Base-by-base conservation (phyloP, 2,329 filamentous ascomycete species). In the Aspergillus amoenus region DNA sequence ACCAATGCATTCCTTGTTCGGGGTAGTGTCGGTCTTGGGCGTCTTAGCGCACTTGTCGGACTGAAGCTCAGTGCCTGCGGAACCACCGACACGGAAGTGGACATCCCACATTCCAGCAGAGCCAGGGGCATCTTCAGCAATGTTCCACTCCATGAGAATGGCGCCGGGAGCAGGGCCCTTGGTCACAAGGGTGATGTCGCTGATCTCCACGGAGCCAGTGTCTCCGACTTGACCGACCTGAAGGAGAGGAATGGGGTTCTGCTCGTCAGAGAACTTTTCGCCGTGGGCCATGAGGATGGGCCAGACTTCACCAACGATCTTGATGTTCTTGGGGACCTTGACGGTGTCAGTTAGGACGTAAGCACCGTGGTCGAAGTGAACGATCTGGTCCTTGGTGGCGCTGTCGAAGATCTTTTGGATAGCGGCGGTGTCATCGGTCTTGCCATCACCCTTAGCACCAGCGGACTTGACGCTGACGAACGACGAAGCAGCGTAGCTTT, bases 41-140 rank as follows among this genome's bases (percentile, higher is more conserved):
- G 87, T 89, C 82, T 95, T 95, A 72, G 84, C 75, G 79, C 93
- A 97, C 55, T 81, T 87, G 73, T 90, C 82, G 17, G 88, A 88
- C 76, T 95, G 90, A 15, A 97, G 83, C 63, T 90, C 77, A 27
- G 93, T 95, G 59, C 93, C 93, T 4, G 89, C 88, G 54, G 88
- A 87, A 43, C 94, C 94, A 66, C 92, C 93, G 66, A 99, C 85
- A 69, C 94, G 91, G 78, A 94, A 88, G 80, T 99, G 94, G n/a
- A 93, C 88, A 68, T 99, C 94, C 90, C 93, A 99, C 76, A 97
- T 87, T 61, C 86, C 93, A 18, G 87, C 87, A 1, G 86, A 84
- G 46, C 91, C 91, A 57, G 87, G 82, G 6, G 68, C 66, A 22
- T 70, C 55, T 37, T 86, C 88, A 43, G 85, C 85, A 42, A 96